Conservation (phyloP, 2,329 filamentous ascomycete genomes). For the Cyphellophora attinorum region DNA sequence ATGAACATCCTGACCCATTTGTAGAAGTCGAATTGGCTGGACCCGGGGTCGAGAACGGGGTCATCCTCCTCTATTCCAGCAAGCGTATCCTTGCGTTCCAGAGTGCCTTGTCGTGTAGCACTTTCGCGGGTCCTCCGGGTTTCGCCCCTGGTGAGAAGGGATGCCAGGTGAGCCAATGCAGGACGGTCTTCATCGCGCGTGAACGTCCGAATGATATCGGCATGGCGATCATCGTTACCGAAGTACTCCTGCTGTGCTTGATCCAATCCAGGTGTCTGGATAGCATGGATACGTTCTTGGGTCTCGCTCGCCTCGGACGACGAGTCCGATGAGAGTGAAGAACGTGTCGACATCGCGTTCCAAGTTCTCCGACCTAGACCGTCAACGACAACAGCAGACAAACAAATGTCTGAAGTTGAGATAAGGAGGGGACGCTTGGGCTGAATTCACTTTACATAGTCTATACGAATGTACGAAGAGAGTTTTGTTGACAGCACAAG, state of each 20-base stretch:
- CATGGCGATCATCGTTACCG: background rate
- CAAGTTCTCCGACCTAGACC: too few relatives aligned
- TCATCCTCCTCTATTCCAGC: constrained; percentile 1
- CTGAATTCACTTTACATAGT: too few relatives aligned
- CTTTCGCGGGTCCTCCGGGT: background rate
- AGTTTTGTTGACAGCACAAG: too few relatives aligned
- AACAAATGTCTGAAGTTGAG: too few relatives aligned
- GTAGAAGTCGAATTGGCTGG: constrained; percentile 4
- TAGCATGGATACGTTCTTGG: background rate
- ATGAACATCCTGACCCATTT: constrained; percentile 4
- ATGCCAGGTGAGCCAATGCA: background rate
- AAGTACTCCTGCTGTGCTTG: background rate
- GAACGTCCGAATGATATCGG: background rate
- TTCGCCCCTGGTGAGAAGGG: background rate
- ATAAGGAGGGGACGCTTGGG: too few relatives aligned
- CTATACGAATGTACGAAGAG: too few relatives aligned
- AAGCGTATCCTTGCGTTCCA: background rate
- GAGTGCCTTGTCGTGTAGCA: background rate
- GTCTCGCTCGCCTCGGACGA: background rate
- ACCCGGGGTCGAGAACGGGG: constrained; percentile 3
- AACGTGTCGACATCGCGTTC: background rate
- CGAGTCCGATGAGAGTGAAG: background rate
- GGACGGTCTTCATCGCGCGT: background rate
- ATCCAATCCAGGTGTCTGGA: background rate
- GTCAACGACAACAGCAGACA: too few relatives aligned